Percentiles rank a stretch among this genome's conserved stretches.
Conservation (phyloP, 495 filamentous ascomycete species). For the Aspergillus biplanus region DNA sequence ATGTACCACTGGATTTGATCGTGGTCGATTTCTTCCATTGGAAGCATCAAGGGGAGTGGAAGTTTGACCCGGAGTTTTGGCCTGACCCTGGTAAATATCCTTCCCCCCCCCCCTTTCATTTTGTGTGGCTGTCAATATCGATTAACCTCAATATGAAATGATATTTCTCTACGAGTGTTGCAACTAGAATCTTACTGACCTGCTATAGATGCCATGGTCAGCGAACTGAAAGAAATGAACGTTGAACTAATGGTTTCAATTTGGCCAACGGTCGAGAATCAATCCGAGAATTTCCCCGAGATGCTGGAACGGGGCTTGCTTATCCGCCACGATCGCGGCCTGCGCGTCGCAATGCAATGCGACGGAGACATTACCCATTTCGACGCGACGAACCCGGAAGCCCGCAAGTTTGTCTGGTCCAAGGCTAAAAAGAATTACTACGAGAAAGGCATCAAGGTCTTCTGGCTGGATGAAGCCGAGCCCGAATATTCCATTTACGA, state of each 20-base stretch:
- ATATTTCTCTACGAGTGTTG: not conserved
- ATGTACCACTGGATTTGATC: constrained; percentile 59
- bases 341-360: constrained; percentile 55
- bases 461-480: constrained; percentile 66
- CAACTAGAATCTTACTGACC: constrained; percentile 9
- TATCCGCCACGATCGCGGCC: constrained; percentile 56
- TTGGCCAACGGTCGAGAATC: constrained; percentile 60
- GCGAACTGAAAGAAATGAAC: constrained; percentile 53
- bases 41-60: constrained; percentile 62
- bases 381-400: constrained; percentile 58
- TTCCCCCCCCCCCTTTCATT: not conserved
- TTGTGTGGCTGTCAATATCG: too few relatives aligned
- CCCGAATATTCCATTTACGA: constrained; percentile 63
- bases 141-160: too few relatives aligned
- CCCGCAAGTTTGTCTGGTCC: constrained; percentile 57
- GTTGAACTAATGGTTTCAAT: constrained; percentile 64
- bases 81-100: constrained; percentile 52
- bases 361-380: constrained; percentile 58
- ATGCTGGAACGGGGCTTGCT: constrained; percentile 58
- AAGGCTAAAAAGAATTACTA: constrained; percentile 59
- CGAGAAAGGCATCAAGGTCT: constrained; percentile 57
- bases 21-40: constrained; percentile 66
- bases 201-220: constrained; percentile 53
- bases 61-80: constrained; percentile 60
- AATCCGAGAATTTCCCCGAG: constrained; percentile 54